Evolutionary conservation across 352 stramenopile species (phyloP), one percentile per base, ranked within the genome.

Genomic region (Phytophthora litchii): DNA sequence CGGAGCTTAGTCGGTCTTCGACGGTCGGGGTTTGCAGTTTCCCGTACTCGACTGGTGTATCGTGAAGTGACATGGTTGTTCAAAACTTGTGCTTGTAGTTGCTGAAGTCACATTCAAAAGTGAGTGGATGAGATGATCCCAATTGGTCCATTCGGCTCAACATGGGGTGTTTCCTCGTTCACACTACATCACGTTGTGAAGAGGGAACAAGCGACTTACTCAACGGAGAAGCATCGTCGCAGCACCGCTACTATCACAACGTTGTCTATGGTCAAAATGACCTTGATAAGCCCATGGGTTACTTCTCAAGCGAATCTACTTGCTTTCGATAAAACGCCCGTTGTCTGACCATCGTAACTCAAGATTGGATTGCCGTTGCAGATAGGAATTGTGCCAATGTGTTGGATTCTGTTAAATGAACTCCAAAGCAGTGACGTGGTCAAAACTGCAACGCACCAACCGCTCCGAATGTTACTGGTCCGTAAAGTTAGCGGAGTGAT

Each of bases 21-120:
- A 43, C n/a, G 9, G 23, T 27, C 5, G 56, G 56, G 17, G 56
- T 65, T 21, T 54, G 37, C 13, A 54, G 17, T 34, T 60, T 66
- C 4, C 34, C 57, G 29, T 66, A 55, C 4, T 62, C 43, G 43
- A 43, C 27, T 5, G 23, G 38, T 23, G 11, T 31, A 42, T 42
- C 43, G 53, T 61, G 32, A n/a, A 44, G 16, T n/a, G 17, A 3
- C 42, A 54, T 61, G 34, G 21, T 27, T 27, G 23, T 5, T 3
- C 23, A 5, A 27, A 27, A 27, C 23, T 27, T 27, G 23, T 27
- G 23, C 23, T 27, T 27, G 23, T 27, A 5, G 19, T 14, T 60
- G 51, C 19, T 42, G 25, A 35, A 48, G 25, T 38, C 43, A 61
- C 54, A 54, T 54, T 54, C 23, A 17, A 32, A 45, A 54, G 43